Evolutionary conservation across 768 basidiomycete species (phyloP).

Genomic region (Leucosporidium yakuticum): DNA sequence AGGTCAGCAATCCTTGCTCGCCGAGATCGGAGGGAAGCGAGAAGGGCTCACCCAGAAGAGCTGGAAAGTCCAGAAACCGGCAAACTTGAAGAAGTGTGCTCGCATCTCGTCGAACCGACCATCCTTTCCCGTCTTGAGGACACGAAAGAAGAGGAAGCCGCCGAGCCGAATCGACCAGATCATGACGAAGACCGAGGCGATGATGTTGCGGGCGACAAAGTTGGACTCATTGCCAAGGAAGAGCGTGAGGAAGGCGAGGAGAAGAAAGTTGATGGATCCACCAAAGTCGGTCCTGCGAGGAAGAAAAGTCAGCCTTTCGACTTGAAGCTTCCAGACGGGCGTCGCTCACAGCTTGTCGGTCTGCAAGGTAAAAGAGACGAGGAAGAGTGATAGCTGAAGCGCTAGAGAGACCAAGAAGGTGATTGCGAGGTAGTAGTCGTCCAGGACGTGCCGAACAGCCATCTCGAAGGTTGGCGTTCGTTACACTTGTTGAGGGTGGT

Average conservation of each 20-base stretch:
- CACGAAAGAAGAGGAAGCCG: constrained; percentile 65
- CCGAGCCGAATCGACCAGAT: constrained; percentile 60
- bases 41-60: constrained; percentile 52
- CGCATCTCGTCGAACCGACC: constrained; percentile 63
- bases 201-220: constrained; percentile 57
- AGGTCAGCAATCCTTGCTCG: background rate
- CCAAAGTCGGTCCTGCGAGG: background rate
- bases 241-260: constrained; percentile 57
- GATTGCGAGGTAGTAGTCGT: constrained; percentile 3
- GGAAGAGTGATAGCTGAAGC: background rate
- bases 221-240: constrained; percentile 51
- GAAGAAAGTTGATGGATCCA: constrained; percentile 8
- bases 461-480: too few relatives aligned
- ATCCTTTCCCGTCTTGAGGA: constrained; percentile 62
- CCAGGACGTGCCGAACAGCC: background rate
- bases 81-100: constrained; percentile 60
- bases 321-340: background rate
- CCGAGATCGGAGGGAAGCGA: constrained; percentile 40
- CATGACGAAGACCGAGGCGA: constrained; percentile 54
- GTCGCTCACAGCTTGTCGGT: constrained; percentile 10
- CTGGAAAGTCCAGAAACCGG: constrained; percentile 51
- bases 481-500: too few relatives aligned
- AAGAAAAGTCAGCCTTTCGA: background rate
- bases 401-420: constrained; percentile 8
- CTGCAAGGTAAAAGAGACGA: constrained; percentile 4